A percentile compares a stretch with the other conserved stretches of the same genome.
phyloP scores from a whole-genome alignment of 768 basidiomycete species.

The Rhizopogon sp. region DNA sequence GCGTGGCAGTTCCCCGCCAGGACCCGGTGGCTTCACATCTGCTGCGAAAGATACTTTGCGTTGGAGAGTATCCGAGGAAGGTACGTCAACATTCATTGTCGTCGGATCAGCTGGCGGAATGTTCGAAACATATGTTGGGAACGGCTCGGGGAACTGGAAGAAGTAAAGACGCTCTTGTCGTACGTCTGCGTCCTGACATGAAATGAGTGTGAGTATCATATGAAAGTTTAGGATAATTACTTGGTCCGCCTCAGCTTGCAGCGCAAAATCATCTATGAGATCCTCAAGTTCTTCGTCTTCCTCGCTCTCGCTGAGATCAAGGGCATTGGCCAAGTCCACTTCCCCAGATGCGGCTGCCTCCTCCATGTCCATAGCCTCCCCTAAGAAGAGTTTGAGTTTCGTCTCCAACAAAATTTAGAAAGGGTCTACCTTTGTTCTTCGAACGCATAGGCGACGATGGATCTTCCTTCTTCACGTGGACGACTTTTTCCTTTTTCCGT shows the following conservation, averaged over 20 bases:
- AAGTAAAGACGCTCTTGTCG: constrained; percentile 73
- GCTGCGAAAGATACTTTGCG: constrained; percentile 55
- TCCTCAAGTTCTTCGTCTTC: constrained; percentile 79
- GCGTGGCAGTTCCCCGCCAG: constrained; percentile 18
- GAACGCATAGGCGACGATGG: constrained; percentile 14
- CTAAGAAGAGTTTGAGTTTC: neutral
- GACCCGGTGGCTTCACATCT: constrained; percentile 48
- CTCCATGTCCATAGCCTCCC: constrained; percentile 21
- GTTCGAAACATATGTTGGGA: constrained; percentile 63
- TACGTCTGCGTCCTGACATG: constrained; percentile 39
- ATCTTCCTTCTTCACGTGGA: constrained; percentile 44
- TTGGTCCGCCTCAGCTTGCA: constrained; percentile 32
- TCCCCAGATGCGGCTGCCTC: constrained; percentile 19
- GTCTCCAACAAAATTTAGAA: neutral
- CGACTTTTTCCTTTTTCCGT: constrained; percentile 29
- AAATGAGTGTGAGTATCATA: neutral
- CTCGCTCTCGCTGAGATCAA: constrained; percentile 71
- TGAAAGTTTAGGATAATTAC: constrained; percentile 21
- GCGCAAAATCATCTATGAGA: constrained; percentile 64
- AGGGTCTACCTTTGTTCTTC: constrained; percentile 15
- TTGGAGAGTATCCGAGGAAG: constrained; percentile 33
- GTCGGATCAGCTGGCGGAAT: constrained; percentile 24
- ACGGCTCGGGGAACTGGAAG: constrained; percentile 86
- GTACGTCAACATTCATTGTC: constrained; percentile 30
- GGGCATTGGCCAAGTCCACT: constrained; percentile 50